Evolutionary conservation across 2,329 filamentous ascomycete genomes (phyloP).

Genomic region (Alternaria arbusti): DNA sequence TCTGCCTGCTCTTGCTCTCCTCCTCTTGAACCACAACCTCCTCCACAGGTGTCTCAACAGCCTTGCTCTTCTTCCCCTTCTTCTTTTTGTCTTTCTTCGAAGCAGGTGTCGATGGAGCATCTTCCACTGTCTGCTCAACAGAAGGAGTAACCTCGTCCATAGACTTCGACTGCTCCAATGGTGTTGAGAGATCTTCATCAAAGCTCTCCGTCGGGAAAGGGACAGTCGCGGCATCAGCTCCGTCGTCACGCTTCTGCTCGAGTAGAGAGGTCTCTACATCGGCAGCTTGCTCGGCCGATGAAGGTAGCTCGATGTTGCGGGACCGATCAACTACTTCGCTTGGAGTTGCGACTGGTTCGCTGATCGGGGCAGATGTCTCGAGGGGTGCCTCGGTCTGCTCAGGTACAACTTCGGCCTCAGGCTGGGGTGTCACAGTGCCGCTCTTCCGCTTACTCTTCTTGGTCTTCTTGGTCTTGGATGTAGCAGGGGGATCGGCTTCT

Average conservation of each 20-base stretch:
- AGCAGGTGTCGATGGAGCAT: slow-evolving; percentile 1
- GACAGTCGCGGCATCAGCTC: slow-evolving; percentile 1
- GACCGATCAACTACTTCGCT: neutral
- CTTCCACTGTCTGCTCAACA: slow-evolving; percentile 1
- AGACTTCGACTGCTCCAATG: neutral
- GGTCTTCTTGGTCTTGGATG: slow-evolving; percentile 7
- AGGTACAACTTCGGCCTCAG: neutral
- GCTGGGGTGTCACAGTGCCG: neutral
- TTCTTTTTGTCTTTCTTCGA: slow-evolving; percentile 30
- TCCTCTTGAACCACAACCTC: neutral
- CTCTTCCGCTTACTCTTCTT: slow-evolving; percentile 15
- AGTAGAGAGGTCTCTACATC: neutral
- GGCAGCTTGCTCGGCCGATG: neutral
- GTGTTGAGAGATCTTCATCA: neutral
- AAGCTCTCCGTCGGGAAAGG: slow-evolving; percentile 4
- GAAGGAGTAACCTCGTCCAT: neutral
- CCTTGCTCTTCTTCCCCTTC: slow-evolving; percentile 29
- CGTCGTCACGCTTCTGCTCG: neutral
- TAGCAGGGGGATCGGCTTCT: neutral
- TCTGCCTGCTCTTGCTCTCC: neutral
- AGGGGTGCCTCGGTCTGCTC: neutral
- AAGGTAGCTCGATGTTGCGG: neutral
- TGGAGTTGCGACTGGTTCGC: neutral
- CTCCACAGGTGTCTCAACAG: slow-evolving; percentile 13
- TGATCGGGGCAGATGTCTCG: neutral